Evolutionary conservation across 768 basidiomycete species (phyloP), one percentile per base, ranked within the genome.

Genomic region (Udeniomyces megalosporus): DNA sequence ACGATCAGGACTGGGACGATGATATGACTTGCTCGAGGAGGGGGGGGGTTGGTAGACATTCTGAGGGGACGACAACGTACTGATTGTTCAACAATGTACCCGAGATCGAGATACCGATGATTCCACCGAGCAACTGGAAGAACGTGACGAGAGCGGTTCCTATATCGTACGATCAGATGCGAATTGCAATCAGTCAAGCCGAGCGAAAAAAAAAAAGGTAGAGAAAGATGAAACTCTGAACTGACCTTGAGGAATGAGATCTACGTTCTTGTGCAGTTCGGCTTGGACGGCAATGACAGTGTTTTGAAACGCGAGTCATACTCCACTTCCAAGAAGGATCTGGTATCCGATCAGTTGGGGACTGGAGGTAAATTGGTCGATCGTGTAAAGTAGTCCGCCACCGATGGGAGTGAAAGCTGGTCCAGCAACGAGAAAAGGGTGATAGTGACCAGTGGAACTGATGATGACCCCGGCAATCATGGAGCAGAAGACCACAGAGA

Each of bases 231-330:
- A n/a, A n/a, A n/a, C n/a, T n/a, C n/a, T n/a, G n/a, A n/a, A n/a
- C n/a, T n/a, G n/a, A n/a, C n/a, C n/a, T n/a, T n/a, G n/a, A n/a
- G n/a, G n/a, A 20, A 48, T 8, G 45, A 26, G 28, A 59, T n/a
- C 5, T 6, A 57, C 55, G 14, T 66, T 54, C 38, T 42, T 17
- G 38, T 53, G 20, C 67, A 66, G 70, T 46, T 75, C 75, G 29
- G 73, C 74, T 55, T 77, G 76, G 10, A 76, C 72, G 6, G 75
- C 72, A 38, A 75, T 68, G 70, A 77, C 44, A 20, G 58, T 46
- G 6, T n/a, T n/a, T 28, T 31, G 75, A 65, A 75, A 69, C 15
- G 67, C 58, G 3, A 69, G 62, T 7, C 76, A 75, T 49, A 76
- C 67, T 22, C 74, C 71, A 45, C 74, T 66, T 20, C 75, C 76